These are phyloP conservation scores for Lomentospora prolificans DNA, from an alignment of 2,329 filamentous ascomycete genomes.

Conservation along the genomic window DNA sequence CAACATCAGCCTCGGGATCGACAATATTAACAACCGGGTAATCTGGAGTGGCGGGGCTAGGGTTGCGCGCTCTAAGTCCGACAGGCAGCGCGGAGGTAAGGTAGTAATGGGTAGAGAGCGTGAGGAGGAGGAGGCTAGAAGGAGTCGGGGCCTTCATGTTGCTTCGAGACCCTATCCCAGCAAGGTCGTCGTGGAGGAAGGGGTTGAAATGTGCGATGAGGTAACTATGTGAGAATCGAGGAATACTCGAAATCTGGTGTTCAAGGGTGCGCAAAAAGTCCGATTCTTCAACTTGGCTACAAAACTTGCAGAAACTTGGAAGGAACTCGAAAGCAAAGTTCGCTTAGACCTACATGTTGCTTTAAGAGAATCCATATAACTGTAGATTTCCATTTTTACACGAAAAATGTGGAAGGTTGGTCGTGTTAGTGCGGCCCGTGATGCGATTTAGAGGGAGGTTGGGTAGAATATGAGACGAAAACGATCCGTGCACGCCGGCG, in stretches of 20 bases:
- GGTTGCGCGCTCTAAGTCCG: constrained; percentile 19
- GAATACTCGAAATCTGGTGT: too few species aligned
- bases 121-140: constrained; percentile 17
- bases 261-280: too few species aligned
- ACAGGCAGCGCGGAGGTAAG: constrained; percentile 1
- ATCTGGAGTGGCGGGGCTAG: constrained; percentile 11
- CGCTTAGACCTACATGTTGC: background rate
- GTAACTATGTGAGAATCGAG: too few species aligned
- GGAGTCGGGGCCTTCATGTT: constrained; percentile 21
- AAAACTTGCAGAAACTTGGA: background rate
- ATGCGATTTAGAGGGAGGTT: too few species aligned
- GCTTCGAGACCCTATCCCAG: constrained; percentile 1
- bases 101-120: constrained; percentile 14
- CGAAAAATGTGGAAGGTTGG: background rate
- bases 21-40: constrained; percentile 9
- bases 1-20: constrained; percentile 1
- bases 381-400: background rate
- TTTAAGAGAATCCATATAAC: background rate
- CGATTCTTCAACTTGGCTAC: background rate
- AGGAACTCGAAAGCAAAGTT: background rate
- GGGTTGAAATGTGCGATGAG: background rate
- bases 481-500: background rate
- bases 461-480: background rate
- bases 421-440: background rate
- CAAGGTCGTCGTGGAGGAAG: background rate